Conservation (phyloP, 768 basidiomycete species). For the Asterophora parasitica region DNA sequence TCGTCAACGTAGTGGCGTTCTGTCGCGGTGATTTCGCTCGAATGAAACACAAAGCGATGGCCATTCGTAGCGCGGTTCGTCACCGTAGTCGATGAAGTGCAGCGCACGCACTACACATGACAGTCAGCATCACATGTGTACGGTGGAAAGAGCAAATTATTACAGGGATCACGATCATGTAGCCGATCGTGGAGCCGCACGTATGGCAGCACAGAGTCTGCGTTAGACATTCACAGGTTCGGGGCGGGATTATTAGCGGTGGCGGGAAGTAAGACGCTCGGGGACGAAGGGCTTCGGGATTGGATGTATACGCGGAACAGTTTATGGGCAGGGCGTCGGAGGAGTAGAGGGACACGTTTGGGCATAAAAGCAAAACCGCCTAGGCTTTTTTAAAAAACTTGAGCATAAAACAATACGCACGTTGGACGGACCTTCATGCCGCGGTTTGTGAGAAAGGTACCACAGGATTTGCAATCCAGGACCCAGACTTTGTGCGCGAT, state of each 20-base stretch:
- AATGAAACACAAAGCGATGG: slow-evolving; percentile 85
- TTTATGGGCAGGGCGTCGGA: slow-evolving; percentile 77
- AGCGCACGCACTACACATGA: slow-evolving; percentile 51
- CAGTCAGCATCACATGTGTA: slow-evolving; percentile 2
- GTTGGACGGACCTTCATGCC: slow-evolving; percentile 66
- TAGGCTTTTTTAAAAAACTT: slow-evolving; percentile 24
- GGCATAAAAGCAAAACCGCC: slow-evolving; percentile 81
- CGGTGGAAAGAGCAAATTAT: slow-evolving; percentile 1
- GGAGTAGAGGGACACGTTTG: slow-evolving; percentile 77
- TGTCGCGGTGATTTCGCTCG: slow-evolving; percentile 55
- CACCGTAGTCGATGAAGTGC: slow-evolving; percentile 64
- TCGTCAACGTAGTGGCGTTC: slow-evolving; percentile 60
- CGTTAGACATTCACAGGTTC: slow-evolving; percentile 84
- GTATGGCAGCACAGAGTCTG: slow-evolving; percentile 77
- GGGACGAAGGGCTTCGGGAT: slow-evolving; percentile 37
- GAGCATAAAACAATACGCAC: slow-evolving; percentile 2
- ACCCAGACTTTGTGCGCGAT: slow-evolving; percentile 76
- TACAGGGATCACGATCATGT: slow-evolving; percentile 74
- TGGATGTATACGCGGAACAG: slow-evolving; percentile 61
- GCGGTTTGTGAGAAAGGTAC: slow-evolving; percentile 73
- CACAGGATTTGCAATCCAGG: slow-evolving; percentile 71
- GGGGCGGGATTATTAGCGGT: slow-evolving; percentile 27
- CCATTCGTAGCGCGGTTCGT: slow-evolving; percentile 76
- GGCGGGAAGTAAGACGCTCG: slow-evolving; percentile 31
- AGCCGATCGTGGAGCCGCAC: slow-evolving; percentile 71